phyloP scores from a whole-genome alignment of 2,329 filamentous ascomycete species.

The Venturia oleaginea region DNA sequence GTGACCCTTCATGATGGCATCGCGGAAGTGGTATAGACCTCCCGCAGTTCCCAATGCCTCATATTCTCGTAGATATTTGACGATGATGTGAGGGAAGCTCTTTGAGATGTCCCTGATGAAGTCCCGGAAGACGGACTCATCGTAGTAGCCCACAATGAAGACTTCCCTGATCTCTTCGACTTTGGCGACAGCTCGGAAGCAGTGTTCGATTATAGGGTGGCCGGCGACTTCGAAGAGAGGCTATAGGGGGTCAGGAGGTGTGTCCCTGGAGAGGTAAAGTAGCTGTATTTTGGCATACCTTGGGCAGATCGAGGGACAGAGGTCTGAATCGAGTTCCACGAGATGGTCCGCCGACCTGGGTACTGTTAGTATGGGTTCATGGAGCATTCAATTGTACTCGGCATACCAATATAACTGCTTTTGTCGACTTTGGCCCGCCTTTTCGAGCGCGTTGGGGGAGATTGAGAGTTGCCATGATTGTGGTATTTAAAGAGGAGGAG shows the following conservation, averaged over 20 bases:
- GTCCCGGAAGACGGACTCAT: slow-evolving; percentile 92
- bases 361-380: slow-evolving; percentile 21
- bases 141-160: slow-evolving; percentile 97
- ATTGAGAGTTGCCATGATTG: slow-evolving; percentile 14
- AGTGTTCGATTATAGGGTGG: slow-evolving; percentile 97
- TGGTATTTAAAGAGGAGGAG: background rate
- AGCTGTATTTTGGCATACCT: slow-evolving; percentile 46
- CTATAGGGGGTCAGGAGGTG: slow-evolving; percentile 35
- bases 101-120: slow-evolving; percentile 88
- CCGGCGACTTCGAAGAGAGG: slow-evolving; percentile 97
- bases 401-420: slow-evolving; percentile 86
- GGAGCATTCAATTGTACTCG: background rate
- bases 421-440: slow-evolving; percentile 54
- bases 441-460: slow-evolving; percentile 24
- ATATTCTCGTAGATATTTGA: slow-evolving; percentile 97
- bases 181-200: slow-evolving; percentile 82
- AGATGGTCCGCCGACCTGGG: slow-evolving; percentile 84
- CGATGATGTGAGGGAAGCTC: slow-evolving; percentile 78
- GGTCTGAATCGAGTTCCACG: slow-evolving; percentile 93
- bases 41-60: slow-evolving; percentile 91
- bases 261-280: background rate
- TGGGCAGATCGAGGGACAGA: slow-evolving; percentile 89
- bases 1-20: slow-evolving; percentile 92
- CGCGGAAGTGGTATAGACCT: slow-evolving; percentile 97
- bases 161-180: slow-evolving; percentile 92